Percentiles rank a stretch among this genome's conserved stretches.
These are phyloP conservation scores for Neurospora sp. DNA, from an alignment of 495 filamentous ascomycete genomes.

Conservation along the genomic window DNA sequence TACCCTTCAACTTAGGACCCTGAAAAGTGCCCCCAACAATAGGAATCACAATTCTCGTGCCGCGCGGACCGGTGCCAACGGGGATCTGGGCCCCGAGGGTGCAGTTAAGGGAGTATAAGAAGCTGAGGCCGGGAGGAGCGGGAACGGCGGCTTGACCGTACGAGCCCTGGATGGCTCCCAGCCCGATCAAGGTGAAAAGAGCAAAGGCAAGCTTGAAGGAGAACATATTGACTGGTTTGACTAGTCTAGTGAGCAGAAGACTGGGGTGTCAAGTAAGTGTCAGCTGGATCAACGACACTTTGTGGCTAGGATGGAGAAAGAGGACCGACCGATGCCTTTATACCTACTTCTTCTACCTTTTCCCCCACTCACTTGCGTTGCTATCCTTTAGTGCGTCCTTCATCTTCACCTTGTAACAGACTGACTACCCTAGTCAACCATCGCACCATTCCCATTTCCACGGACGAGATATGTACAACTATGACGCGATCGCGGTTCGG, in stretches of 20 bases:
- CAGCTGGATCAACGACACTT: not conserved
- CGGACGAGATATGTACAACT: not conserved
- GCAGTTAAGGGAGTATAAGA: slow-evolving; percentile 20
- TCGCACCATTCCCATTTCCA: not conserved
- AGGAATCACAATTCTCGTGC: slow-evolving; percentile 14
- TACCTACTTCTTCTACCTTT: not conserved
- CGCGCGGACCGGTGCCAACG: slow-evolving; percentile 12
- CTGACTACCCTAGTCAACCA: not conserved
- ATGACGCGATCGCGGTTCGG: not conserved
- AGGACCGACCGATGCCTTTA: not conserved
- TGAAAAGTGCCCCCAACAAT: slow-evolving; percentile 17
- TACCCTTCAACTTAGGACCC: slow-evolving; percentile 13
- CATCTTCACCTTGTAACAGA: not conserved
- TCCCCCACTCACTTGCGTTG: not conserved
- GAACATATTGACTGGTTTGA: not conserved
- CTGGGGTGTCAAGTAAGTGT: not conserved
- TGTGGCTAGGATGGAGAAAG: not conserved
- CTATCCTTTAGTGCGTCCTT: not conserved
- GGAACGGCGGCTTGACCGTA: not conserved
- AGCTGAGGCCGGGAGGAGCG: slow-evolving; percentile 12
- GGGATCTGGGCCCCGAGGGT: slow-evolving; percentile 8
- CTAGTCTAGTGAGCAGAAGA: no score
- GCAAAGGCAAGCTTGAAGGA: not conserved
- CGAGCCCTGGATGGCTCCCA: not conserved
- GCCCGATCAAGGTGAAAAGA: not conserved